phyloP scores from a whole-genome alignment of 129 eudicot genomes.

The Lactuca saligna region DNA sequence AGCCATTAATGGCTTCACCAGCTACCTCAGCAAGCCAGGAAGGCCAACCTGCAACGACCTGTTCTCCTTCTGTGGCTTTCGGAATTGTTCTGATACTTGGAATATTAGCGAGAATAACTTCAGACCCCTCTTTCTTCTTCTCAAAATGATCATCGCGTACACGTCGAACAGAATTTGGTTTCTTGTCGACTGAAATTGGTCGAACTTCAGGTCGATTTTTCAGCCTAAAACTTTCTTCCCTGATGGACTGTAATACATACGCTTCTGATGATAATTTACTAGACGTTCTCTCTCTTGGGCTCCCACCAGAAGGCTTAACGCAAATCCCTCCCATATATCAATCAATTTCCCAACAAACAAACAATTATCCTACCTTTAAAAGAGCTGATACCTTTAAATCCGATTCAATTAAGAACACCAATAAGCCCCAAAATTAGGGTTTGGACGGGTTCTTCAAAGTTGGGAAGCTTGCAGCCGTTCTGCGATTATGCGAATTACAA shows the following conservation, averaged over 20 bases:
- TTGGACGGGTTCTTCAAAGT: slow-evolving; percentile 10
- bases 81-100: slow-evolving; percentile 42
- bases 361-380: not conserved
- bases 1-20: slow-evolving; percentile 76
- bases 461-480: not conserved
- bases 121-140: slow-evolving; percentile 41
- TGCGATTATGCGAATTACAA: slow-evolving; percentile 7
- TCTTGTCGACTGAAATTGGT: slow-evolving; percentile 51
- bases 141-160: slow-evolving; percentile 54
- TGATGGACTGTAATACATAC: slow-evolving; percentile 37
- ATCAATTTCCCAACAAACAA: slow-evolving; percentile 16
- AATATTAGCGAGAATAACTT: slow-evolving; percentile 30
- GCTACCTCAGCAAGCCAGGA: slow-evolving; percentile 84
- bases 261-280: slow-evolving; percentile 41
- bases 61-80: slow-evolving; percentile 62
- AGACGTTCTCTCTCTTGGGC: slow-evolving; percentile 50
- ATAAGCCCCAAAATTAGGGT: slow-evolving; percentile 19
- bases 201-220: slow-evolving; percentile 54
- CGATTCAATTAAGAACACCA: not conserved
- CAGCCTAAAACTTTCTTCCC: slow-evolving; percentile 54
- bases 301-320: slow-evolving; percentile 57
- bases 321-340: slow-evolving; percentile 62
- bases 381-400: not conserved
- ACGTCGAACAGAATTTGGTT: slow-evolving; percentile 46
- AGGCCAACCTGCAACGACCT: slow-evolving; percentile 94